Evolutionary conservation across 23 red algal genomes (phyloP).

Genomic region (Chondrus crispus): DNA sequence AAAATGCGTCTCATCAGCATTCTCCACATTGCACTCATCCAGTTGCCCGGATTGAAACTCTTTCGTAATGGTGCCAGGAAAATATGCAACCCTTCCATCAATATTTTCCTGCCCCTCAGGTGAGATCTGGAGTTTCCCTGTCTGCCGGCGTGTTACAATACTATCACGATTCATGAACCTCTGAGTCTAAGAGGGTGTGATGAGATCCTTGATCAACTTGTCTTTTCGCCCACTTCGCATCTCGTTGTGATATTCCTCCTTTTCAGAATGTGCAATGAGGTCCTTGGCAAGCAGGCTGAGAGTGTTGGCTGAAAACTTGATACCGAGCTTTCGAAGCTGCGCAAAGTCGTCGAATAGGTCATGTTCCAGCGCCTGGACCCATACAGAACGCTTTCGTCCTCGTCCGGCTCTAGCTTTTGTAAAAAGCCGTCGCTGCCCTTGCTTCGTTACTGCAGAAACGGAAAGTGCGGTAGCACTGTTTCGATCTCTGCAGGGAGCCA

Average conservation of each 20-base stretch:
- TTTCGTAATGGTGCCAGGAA: background rate
- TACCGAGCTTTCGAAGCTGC: background rate
- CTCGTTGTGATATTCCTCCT: background rate
- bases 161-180: background rate
- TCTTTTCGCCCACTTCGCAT: background rate
- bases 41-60: background rate
- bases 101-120: background rate
- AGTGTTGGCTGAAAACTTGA: background rate
- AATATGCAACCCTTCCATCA: background rate
- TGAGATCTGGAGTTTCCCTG: background rate
- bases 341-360: background rate
- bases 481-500: background rate
- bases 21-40: background rate
- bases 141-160: background rate
- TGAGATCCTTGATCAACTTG: background rate
- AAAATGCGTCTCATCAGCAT: conserved; percentile 5
- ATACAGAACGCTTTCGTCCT: background rate
- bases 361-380: background rate
- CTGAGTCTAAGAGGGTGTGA: background rate
- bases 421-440: background rate
- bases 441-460: background rate
- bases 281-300: background rate
- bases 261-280: background rate
- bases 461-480: background rate
- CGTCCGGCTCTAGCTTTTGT: background rate